These are phyloP conservation scores for Penicillium steckii DNA, from an alignment of 495 filamentous ascomycete genomes.

Conservation along the genomic window DNA sequence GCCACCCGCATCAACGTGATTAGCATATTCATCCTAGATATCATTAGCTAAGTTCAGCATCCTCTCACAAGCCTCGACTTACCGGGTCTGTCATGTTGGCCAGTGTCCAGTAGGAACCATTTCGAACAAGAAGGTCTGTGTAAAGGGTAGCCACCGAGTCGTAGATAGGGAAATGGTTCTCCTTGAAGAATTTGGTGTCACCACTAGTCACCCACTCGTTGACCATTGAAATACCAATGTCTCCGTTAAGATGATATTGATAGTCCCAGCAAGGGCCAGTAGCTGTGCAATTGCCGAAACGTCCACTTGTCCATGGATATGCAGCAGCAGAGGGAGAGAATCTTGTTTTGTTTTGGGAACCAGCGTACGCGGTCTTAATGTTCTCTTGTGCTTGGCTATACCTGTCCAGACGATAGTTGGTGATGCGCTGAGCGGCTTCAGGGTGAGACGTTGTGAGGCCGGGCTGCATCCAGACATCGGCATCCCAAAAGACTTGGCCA, in stretches of 20 bases:
- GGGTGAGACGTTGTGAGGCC: conserved; percentile 59
- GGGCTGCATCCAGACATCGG: conserved; percentile 67
- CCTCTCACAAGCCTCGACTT: conserved; percentile 13
- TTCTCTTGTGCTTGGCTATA: conserved; percentile 54
- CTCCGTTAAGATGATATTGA: conserved; percentile 64
- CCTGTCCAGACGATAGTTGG: conserved; percentile 55
- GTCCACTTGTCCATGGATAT: conserved; percentile 63
- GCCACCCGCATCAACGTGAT: conserved; percentile 66
- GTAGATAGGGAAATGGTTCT: conserved; percentile 56
- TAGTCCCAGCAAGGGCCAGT: conserved; percentile 66
- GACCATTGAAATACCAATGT: conserved; percentile 63
- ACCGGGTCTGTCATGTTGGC: conserved; percentile 79
- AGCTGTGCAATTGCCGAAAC: conserved; percentile 64
- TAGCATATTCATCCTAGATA: conserved; percentile 67
- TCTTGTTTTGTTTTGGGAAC: conserved; percentile 52
- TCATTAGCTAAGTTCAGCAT: background rate
- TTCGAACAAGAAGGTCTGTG: conserved; percentile 51
- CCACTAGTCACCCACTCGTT: conserved; percentile 63
- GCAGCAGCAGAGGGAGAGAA: conserved; percentile 54
- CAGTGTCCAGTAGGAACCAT: conserved; percentile 50
- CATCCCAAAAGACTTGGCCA: conserved; percentile 65
- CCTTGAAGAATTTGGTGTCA: conserved; percentile 53
- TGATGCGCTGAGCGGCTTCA: conserved; percentile 54
- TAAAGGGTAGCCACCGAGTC: conserved; percentile 58
- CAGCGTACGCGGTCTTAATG: conserved; percentile 40